A percentile compares a stretch with the other conserved stretches of the same genome.
Evolutionary conservation across 2,329 filamentous ascomycete genomes (phyloP).

Genomic region (Plectosphaerella plurivora): DNA sequence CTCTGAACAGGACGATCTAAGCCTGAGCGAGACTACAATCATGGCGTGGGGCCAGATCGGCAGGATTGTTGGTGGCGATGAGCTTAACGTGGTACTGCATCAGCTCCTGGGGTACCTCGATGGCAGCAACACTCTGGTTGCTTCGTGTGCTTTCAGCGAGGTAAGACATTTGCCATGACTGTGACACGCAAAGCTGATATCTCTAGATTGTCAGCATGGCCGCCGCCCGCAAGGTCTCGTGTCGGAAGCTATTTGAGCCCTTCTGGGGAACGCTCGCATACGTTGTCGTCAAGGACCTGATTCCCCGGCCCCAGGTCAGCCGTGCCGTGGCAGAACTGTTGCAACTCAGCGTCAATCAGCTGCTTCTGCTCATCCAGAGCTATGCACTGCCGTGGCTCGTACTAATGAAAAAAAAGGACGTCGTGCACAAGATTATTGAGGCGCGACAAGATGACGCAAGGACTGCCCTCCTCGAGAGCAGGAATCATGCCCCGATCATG

Average conservation of each 20-base stretch:
- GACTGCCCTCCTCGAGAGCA: conserved; percentile 47
- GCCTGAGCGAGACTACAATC: conserved; percentile 78
- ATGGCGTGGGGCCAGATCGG: conserved; percentile 84
- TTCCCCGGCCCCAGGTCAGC: conserved; percentile 74
- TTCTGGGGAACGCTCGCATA: conserved; percentile 88
- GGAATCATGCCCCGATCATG: conserved; percentile 54
- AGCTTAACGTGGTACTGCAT: conserved; percentile 81
- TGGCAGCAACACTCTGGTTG: conserved; percentile 73
- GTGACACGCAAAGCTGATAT: background rate
- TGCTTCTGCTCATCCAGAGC: conserved; percentile 71
- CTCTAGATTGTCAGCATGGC: conserved; percentile 63
- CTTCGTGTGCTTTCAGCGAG: conserved; percentile 79
- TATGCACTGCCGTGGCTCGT: conserved; percentile 86
- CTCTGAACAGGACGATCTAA: conserved; percentile 62
- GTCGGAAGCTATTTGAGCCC: conserved; percentile 70
- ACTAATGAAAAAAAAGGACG: conserved; percentile 68
- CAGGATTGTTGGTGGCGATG: conserved; percentile 70
- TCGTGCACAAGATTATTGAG: conserved; percentile 76
- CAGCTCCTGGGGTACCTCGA: conserved; percentile 84
- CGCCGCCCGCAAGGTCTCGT: conserved; percentile 55
- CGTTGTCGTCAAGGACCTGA: conserved; percentile 75
- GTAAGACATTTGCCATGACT: conserved; percentile 31
- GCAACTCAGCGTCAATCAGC: conserved; percentile 67
- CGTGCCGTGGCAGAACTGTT: conserved; percentile 78
- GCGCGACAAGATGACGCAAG: conserved; percentile 68